A percentile compares a stretch with the other conserved stretches of the same genome.
Evolutionary conservation across 139 green algal genomes (phyloP).

Genomic region (Coelastrella sp.): DNA sequence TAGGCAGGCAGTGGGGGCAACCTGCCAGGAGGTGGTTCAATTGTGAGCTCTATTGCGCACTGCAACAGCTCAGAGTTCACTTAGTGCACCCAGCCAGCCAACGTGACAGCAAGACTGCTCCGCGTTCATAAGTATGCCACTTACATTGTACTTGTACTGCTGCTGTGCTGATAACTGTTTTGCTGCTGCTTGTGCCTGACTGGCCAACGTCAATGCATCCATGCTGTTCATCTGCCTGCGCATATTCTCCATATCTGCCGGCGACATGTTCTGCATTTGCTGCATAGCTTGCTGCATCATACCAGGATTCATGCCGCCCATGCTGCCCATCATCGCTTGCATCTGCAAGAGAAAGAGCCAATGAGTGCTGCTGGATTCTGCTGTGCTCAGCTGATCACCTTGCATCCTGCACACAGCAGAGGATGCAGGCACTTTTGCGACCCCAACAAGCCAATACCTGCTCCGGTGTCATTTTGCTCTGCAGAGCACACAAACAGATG

Average conservation of each 20-base stretch:
- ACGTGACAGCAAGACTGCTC: too few relatives aligned
- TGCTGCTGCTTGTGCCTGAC: conserved; percentile 51
- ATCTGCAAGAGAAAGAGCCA: conserved; percentile 16
- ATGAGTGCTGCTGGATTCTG: neutral
- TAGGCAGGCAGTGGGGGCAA: too few relatives aligned
- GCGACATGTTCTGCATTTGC: conserved; percentile 56
- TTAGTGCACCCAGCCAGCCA: too few relatives aligned
- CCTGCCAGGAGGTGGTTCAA: too few relatives aligned
- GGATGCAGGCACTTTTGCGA: too few relatives aligned
- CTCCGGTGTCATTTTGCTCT: conserved; percentile 40
- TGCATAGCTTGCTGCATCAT: conserved; percentile 60
- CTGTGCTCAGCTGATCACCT: too few relatives aligned
- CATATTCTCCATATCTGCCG: conserved; percentile 59
- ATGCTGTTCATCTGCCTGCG: conserved; percentile 59
- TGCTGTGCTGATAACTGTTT: conserved; percentile 53
- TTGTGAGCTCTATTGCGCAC: too few relatives aligned
- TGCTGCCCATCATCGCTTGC: conserved; percentile 43
- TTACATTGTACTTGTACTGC: conserved; percentile 59
- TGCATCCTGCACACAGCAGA: too few relatives aligned
- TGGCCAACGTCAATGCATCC: conserved; percentile 51
- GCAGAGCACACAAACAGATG: neutral
- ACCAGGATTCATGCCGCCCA: conserved; percentile 48
- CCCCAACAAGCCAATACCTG: neutral
- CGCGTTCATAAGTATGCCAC: neutral
- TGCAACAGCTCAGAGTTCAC: too few relatives aligned